Conservation (phyloP, 1,284 basidiomycete species). For the Ceratobasidium sp. region DNA sequence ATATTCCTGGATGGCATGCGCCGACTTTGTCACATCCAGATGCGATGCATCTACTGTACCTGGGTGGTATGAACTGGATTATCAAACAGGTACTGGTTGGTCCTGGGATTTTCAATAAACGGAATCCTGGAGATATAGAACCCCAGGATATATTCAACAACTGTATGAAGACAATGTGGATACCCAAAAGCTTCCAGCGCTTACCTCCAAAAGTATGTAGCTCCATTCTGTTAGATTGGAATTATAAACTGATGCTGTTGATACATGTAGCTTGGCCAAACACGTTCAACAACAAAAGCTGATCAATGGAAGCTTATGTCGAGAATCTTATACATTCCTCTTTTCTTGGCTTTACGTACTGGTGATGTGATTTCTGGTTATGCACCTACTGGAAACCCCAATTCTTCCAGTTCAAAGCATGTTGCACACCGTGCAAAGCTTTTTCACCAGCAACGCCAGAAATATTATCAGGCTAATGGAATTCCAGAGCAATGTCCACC, state of each 20-base stretch:
- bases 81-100: conserved; percentile 24
- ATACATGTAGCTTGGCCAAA: conserved; percentile 30
- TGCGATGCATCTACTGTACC: conserved; percentile 35
- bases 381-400: background rate
- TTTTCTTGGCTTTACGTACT: conserved; percentile 5
- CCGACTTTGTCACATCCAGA: conserved; percentile 11
- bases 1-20: conserved; percentile 18
- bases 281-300: background rate
- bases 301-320: conserved; percentile 26
- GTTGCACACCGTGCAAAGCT: conserved; percentile 9
- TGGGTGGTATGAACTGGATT: conserved; percentile 33
- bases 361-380: background rate
- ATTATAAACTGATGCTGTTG: background rate
- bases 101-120: conserved; percentile 17
- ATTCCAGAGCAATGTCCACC: background rate
- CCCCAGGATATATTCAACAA: conserved; percentile 10
- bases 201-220: conserved; percentile 29
- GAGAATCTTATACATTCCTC: background rate
- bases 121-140: background rate
- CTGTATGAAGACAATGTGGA: conserved; percentile 4
- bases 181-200: conserved; percentile 11
- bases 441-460: background rate
- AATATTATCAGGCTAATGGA: background rate
- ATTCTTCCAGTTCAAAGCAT: background rate
- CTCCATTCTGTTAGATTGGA: background rate